Conservation (phyloP, 352 stramenopile species). For the Pythium graminicola region DNA sequence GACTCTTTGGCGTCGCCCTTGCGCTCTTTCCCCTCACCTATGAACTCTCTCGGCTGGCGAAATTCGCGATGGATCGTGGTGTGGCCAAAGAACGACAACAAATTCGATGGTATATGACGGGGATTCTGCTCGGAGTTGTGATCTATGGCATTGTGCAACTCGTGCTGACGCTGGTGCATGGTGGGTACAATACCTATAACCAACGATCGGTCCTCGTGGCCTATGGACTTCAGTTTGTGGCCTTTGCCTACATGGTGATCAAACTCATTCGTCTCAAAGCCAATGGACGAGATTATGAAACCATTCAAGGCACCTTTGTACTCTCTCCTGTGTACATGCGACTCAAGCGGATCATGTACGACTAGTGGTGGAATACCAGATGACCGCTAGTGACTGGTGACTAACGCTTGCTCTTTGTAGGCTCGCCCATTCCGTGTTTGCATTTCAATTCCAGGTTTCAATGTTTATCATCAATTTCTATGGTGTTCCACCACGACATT, state of each 20-base stretch:
- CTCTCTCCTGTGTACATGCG: slow-evolving; percentile 55
- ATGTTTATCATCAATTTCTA: slow-evolving; percentile 15
- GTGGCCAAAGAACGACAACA: slow-evolving; percentile 32
- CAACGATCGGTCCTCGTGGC: slow-evolving; percentile 33
- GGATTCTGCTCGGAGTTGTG: slow-evolving; percentile 23
- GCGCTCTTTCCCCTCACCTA: slow-evolving; percentile 56
- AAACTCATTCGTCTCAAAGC: slow-evolving; percentile 42
- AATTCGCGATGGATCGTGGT: slow-evolving; percentile 62
- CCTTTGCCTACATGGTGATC: slow-evolving; percentile 47
- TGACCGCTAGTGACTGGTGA: too few relatives aligned
- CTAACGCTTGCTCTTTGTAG: slow-evolving; percentile 19
- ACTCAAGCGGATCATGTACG: slow-evolving; percentile 63
- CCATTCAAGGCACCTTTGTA: slow-evolving; percentile 54
- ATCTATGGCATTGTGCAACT: slow-evolving; percentile 28
- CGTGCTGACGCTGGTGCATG: slow-evolving; percentile 25
- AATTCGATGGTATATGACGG: slow-evolving; percentile 34
- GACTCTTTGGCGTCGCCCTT: slow-evolving; percentile 44
- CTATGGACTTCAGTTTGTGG: slow-evolving; percentile 48
- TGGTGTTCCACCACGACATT: not conserved
- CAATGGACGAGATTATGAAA: slow-evolving; percentile 51
- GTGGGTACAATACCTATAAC: slow-evolving; percentile 46
- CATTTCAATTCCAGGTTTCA: slow-evolving; percentile 42
- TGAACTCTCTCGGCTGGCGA: slow-evolving; percentile 49
- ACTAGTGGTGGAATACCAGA: too few relatives aligned
- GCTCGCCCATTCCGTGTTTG: slow-evolving; percentile 56